Evolutionary conservation across 2,329 filamentous ascomycete species (phyloP).

Genomic region (Phymatotrichopsis omnivora): DNA sequence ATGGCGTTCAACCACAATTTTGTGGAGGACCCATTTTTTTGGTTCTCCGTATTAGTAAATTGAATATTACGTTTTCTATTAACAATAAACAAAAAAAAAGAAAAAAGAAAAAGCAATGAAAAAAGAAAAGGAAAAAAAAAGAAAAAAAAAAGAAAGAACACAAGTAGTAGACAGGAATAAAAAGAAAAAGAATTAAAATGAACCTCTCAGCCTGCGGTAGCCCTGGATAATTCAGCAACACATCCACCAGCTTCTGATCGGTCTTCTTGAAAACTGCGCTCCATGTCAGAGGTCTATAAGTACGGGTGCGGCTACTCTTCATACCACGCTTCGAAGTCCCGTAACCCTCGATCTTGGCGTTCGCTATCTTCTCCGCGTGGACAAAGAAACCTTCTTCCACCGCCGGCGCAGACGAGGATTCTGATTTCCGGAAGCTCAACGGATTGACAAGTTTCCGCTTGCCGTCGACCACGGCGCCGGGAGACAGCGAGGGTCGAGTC

Average conservation of each 20-base stretch:
- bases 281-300: constrained; percentile 22
- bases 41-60: too few species aligned
- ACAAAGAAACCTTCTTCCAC: constrained; percentile 38
- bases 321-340: constrained; percentile 30
- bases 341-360: constrained; percentile 36
- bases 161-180: constrained; percentile 33
- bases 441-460: constrained; percentile 40
- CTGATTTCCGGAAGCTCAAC: constrained; percentile 40
- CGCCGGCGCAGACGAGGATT: constrained; percentile 37
- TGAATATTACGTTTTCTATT: too few species aligned
- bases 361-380: constrained; percentile 42
- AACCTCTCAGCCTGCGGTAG: constrained; percentile 57
- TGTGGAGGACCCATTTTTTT: too few species aligned
- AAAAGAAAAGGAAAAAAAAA: too few species aligned
- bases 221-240: constrained; percentile 79
- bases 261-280: constrained; percentile 38
- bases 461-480: constrained; percentile 37
- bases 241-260: constrained; percentile 42
- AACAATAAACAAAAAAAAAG: too few species aligned
- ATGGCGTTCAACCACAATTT: constrained; percentile 19
- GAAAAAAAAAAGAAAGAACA: not conserved
- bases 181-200: constrained; percentile 26
- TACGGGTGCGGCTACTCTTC: constrained; percentile 4
- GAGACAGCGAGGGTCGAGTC: constrained; percentile 36
- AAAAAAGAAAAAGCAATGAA: too few species aligned